Evolutionary conservation across 331 rosid species (phyloP), one percentile per base, ranked within the genome.

Genomic region (Malus hybrid): DNA sequence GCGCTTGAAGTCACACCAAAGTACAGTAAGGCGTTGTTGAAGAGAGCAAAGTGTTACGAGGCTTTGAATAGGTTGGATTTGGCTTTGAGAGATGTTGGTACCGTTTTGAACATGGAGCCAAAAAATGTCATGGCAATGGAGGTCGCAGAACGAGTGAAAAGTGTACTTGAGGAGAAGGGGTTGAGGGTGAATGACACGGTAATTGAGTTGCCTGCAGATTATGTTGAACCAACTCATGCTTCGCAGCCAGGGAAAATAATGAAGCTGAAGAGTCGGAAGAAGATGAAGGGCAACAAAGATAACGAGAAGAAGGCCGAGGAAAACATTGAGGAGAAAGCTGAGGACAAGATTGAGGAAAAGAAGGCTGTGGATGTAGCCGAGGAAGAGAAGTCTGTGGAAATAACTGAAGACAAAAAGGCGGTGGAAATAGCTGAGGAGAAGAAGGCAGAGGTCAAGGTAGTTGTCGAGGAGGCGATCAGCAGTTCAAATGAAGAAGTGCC

Each of bases 11-110:
- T 85, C 44, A 84, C 95, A 27, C 99, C 97, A 0, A 87, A 67
- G 70, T 94, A 92, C 70, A 87, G 90, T 61, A 92, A 90, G 85
- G 99, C 99, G 4, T 78, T 94, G 82, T 65, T 92, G 88, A 94
- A 94, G 87, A 88, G 97, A 77, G 93, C 99, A 67, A 86, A 93
- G 88, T 94, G 99, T 69, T 94, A 94, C 48, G 96, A 90, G 83
- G 92, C 90, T 80, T 79, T 92, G 85, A 90, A 87, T 81, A 87
- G 90, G 78, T 71, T 94, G 81, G 97, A 94, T 85, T 89, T 94
- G 84, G 93, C 96, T 14, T 69, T 94, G 65, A 88, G 86, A 74
- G 96, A 94, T 86, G 96, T 90, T 77, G 79, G 76, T 68, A 24
- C 79, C n/a, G 93, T 94, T 62, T 67, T 92, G 83, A 80, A 67